Conservation (phyloP, 257 asterid genomes). For the Solanum gandarillasii region DNA sequence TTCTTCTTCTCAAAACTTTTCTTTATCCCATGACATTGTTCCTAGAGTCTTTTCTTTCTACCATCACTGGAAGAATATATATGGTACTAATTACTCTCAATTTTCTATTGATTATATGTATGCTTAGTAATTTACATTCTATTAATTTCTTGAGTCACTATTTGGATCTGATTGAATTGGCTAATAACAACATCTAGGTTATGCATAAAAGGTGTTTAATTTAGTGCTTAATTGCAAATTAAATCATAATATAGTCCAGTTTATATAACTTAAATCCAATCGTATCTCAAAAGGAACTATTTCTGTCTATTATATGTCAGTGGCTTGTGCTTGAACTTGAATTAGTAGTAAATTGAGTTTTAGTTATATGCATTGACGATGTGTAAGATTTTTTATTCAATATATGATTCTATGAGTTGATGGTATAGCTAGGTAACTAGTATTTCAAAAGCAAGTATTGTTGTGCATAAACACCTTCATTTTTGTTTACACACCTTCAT, state of each 20-base stretch:
- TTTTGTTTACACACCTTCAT: not conserved
- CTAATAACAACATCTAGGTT: not conserved
- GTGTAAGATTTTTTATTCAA: not conserved
- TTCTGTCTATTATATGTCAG: not conserved
- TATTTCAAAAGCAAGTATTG: not conserved
- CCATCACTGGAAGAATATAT: conserved; percentile 79
- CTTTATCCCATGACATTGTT: conserved; percentile 76
- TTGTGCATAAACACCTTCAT: not conserved
- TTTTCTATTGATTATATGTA: not conserved
- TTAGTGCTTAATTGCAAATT: not conserved
- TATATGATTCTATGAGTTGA: not conserved
- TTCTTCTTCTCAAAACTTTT: conserved; percentile 44
- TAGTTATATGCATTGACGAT: not conserved
- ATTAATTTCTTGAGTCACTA: not conserved
- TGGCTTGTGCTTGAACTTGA: not conserved
- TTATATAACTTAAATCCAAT: not conserved
- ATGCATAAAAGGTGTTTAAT: not conserved
- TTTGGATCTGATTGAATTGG: not conserved
- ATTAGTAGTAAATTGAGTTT: not conserved
- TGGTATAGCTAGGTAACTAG: not conserved
- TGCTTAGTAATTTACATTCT: not conserved
- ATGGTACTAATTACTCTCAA: conserved; percentile 29
- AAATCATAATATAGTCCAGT: not conserved
- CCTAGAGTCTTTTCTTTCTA: conserved; percentile 89
- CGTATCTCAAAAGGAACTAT: not conserved